Conservation (phyloP, 148 eudicot species). For the Vaccinium corymbosum region DNA sequence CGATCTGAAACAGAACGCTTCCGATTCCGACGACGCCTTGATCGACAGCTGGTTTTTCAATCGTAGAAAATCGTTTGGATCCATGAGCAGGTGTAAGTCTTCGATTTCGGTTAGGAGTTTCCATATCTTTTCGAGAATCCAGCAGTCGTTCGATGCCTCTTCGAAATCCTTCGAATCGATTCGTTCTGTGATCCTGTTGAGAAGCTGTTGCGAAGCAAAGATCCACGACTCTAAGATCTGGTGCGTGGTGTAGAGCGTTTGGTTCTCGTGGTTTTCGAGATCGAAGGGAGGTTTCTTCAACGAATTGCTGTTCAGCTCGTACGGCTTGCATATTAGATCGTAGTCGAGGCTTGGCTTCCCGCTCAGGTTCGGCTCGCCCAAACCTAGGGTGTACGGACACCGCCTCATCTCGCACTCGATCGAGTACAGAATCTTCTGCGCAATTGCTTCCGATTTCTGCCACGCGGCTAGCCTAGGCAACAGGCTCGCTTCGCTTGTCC, state of each 20-base stretch:
- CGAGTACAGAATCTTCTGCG: conserved; percentile 43
- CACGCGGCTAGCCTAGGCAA: conserved; percentile 63
- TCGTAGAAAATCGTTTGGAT: conserved; percentile 59
- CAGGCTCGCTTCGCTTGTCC: conserved; percentile 44
- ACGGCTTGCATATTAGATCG: conserved; percentile 61
- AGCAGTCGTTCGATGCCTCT: conserved; percentile 49
- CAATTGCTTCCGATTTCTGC: conserved; percentile 44
- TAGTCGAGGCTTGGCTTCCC: conserved; percentile 68
- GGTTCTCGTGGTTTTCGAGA: conserved; percentile 42
- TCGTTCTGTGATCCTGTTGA: conserved; percentile 29
- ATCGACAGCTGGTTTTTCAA: conserved; percentile 50
- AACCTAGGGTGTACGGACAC: conserved; percentile 58
- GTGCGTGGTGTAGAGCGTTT: conserved; percentile 42
- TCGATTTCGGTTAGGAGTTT: conserved; percentile 46
- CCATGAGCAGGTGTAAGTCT: conserved; percentile 57
- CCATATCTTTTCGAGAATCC: conserved; percentile 61
- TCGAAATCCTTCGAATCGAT: conserved; percentile 25
- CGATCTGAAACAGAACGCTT: conserved; percentile 67
- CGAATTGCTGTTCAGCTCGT: conserved; percentile 37
- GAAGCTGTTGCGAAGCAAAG: conserved; percentile 27
- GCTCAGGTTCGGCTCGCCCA: conserved; percentile 67
- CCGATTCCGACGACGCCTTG: conserved; percentile 42
- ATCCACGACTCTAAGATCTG: conserved; percentile 79
- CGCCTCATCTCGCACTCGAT: conserved; percentile 57
- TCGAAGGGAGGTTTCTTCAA: conserved; percentile 39